Evolutionary conservation across 1,284 basidiomycete genomes (phyloP).

Genomic region (Spongiforma sp.): DNA sequence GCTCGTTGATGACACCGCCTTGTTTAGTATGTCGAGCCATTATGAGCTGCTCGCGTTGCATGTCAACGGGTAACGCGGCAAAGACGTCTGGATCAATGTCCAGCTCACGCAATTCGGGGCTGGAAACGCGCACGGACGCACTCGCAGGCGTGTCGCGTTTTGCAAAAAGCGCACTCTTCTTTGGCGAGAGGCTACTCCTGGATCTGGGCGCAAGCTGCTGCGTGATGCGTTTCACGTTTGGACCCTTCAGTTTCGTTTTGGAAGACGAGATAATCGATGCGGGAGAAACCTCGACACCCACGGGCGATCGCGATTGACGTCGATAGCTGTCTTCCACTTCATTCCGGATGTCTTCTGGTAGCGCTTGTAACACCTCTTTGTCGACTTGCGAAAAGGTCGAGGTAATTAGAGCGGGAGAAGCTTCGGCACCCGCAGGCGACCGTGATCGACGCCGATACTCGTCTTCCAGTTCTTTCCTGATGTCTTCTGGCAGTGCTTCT

Average conservation of each 20-base stretch:
- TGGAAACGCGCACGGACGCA: constrained; percentile 36
- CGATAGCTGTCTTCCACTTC: constrained; percentile 74
- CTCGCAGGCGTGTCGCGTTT: constrained; percentile 33
- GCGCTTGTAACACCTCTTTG: constrained; percentile 68
- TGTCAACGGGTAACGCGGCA: constrained; percentile 58
- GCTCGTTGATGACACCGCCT: constrained; percentile 48
- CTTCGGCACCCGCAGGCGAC: constrained; percentile 37
- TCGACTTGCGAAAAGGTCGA: constrained; percentile 80
- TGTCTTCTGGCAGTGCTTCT: constrained; percentile 70
- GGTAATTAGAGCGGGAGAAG: constrained; percentile 4
- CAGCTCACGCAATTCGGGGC: constrained; percentile 62
- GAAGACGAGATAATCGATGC: constrained; percentile 7
- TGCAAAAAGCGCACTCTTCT: constrained; percentile 47
- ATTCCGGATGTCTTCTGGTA: constrained; percentile 71
- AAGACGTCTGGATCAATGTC: constrained; percentile 79
- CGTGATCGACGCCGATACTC: constrained; percentile 67
- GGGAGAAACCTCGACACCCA: constrained; percentile 10
- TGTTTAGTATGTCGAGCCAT: constrained; percentile 55
- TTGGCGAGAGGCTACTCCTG: constrained; percentile 48
- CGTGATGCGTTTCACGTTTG: constrained; percentile 61
- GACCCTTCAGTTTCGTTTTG: constrained; percentile 39
- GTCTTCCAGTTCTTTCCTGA: constrained; percentile 70
- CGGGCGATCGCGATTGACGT: constrained; percentile 55
- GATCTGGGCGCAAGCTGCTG: constrained; percentile 64
- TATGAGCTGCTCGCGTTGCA: constrained; percentile 78